Percentiles rank a stretch among this genome's conserved stretches.
Conservation (phyloP, 768 basidiomycete species). For the Harrya chromipes region DNA sequence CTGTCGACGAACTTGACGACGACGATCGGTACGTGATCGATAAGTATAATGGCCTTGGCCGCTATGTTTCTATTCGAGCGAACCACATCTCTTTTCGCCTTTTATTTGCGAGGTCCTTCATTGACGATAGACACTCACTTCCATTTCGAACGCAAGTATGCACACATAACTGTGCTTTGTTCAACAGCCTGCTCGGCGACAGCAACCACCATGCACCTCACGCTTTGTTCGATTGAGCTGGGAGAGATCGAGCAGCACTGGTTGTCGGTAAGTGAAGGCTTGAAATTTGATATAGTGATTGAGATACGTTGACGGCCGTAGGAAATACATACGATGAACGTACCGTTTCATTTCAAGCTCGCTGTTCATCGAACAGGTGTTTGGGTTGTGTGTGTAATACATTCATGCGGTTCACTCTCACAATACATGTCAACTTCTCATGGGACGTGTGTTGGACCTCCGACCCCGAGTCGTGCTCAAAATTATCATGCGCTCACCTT, state of each 20-base stretch:
- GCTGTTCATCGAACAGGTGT: too few relatives aligned
- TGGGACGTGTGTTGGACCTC: too few relatives aligned
- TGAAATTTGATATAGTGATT: too few relatives aligned
- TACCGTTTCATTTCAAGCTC: too few relatives aligned
- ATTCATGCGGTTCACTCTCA: too few relatives aligned
- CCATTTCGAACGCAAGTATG: too few relatives aligned
- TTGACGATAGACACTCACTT: constrained; percentile 37
- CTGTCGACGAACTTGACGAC: constrained; percentile 27
- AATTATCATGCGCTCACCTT: too few relatives aligned
- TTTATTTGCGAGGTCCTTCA: constrained; percentile 45
- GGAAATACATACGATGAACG: too few relatives aligned
- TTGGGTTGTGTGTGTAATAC: too few relatives aligned
- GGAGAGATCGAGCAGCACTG: constrained; percentile 50
- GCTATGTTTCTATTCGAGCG: constrained; percentile 29
- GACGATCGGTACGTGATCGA: constrained; percentile 28
- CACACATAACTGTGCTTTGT: background rate
- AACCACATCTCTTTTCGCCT: constrained; percentile 35
- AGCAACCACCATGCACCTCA: constrained; percentile 46
- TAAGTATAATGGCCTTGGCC: constrained; percentile 28
- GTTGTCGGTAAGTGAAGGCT: constrained; percentile 26
- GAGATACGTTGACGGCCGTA: too few relatives aligned
- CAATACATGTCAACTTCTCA: too few relatives aligned
- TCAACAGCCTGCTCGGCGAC: constrained; percentile 41
- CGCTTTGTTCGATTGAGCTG: constrained; percentile 39
- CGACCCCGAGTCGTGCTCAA: too few relatives aligned